A percentile compares a stretch with the other conserved stretches of the same genome.
Conservation (phyloP, 2,329 filamentous ascomycete genomes). For the Alternaria consortialis region DNA sequence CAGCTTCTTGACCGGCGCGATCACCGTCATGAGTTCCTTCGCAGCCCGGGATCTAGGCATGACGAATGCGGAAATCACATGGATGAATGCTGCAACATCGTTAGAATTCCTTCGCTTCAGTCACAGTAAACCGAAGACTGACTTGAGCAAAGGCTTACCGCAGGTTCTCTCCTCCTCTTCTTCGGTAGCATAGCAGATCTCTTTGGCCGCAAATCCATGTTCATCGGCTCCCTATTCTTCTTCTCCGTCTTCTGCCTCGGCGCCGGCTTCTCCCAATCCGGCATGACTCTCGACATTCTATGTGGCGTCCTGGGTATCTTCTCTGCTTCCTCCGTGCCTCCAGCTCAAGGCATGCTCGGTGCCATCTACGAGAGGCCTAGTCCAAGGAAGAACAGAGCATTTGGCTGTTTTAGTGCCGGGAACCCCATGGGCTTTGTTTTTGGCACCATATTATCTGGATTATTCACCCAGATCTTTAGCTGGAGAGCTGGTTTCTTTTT, state of each 20-base stretch:
- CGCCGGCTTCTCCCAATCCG: conserved; percentile 67
- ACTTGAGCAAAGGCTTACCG: conserved; percentile 59
- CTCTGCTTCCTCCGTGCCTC: conserved; percentile 69
- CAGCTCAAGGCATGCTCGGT: conserved; percentile 71
- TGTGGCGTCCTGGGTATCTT: conserved; percentile 71
- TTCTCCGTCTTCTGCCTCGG: conserved; percentile 67
- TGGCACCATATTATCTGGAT: conserved; percentile 68
- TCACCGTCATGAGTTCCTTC: conserved; percentile 69
- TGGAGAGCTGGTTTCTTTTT: conserved; percentile 72
- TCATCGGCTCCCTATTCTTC: conserved; percentile 67
- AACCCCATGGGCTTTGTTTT: conserved; percentile 67
- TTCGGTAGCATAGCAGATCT: conserved; percentile 73
- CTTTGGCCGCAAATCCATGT: conserved; percentile 69
- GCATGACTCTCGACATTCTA: conserved; percentile 69
- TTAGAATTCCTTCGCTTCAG: conserved; percentile 39
- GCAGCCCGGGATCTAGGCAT: conserved; percentile 68
- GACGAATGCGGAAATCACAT: conserved; percentile 72
- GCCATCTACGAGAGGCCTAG: conserved; percentile 69
- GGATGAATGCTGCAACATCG: conserved; percentile 71
- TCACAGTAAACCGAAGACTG: neutral
- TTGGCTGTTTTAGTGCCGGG: conserved; percentile 69
- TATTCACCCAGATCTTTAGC: conserved; percentile 67
- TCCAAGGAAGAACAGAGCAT: conserved; percentile 70
- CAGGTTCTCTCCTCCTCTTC: conserved; percentile 71
- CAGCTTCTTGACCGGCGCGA: conserved; percentile 66